Percentiles rank a stretch among this genome's conserved stretches.
phyloP scores from a whole-genome alignment of 306 rosid species.

The Gastrolobium bilobum region DNA sequence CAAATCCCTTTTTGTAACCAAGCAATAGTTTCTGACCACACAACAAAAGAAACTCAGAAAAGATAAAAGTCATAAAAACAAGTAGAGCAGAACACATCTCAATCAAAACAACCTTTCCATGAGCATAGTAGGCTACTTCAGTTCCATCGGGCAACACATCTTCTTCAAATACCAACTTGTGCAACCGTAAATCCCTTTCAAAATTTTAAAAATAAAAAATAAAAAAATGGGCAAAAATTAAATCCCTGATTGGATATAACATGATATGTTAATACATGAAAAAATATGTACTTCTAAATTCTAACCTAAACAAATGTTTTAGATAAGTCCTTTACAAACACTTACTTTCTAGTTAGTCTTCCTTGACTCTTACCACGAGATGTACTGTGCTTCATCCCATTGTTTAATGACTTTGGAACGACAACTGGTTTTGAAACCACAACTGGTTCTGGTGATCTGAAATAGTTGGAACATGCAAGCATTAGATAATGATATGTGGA shows the following conservation, averaged over 20 bases:
- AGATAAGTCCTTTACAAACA: slow-evolving; percentile 37
- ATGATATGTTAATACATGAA: background rate
- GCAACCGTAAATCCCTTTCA: slow-evolving; percentile 86
- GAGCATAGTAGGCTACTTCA: slow-evolving; percentile 79
- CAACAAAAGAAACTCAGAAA: slow-evolving; percentile 49
- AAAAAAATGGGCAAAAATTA: slow-evolving; percentile 2
- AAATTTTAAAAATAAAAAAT: slow-evolving; percentile 19
- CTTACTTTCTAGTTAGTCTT: slow-evolving; percentile 86
- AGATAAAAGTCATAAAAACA: slow-evolving; percentile 28
- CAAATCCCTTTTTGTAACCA: slow-evolving; percentile 82
- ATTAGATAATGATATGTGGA: background rate
- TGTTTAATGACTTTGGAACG: slow-evolving; percentile 50
- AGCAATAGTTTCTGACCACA: slow-evolving; percentile 71
- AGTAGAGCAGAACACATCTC: slow-evolving; percentile 10
- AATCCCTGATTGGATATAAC: slow-evolving; percentile 1
- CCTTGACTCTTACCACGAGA: slow-evolving; percentile 80
- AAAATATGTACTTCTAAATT: slow-evolving; percentile 8
- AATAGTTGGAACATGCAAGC: slow-evolving; percentile 15
- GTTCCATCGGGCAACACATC: slow-evolving; percentile 87
- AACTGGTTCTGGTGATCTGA: slow-evolving; percentile 65
- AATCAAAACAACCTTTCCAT: slow-evolving; percentile 72
- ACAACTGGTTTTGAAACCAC: slow-evolving; percentile 45
- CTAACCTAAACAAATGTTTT: background rate
- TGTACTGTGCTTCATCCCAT: slow-evolving; percentile 61
- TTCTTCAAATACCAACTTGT: slow-evolving; percentile 88